Evolutionary conservation across 2,329 filamentous ascomycete genomes (phyloP), one percentile per base, ranked within the genome.

Genomic region (Fusarium anthophilum): DNA sequence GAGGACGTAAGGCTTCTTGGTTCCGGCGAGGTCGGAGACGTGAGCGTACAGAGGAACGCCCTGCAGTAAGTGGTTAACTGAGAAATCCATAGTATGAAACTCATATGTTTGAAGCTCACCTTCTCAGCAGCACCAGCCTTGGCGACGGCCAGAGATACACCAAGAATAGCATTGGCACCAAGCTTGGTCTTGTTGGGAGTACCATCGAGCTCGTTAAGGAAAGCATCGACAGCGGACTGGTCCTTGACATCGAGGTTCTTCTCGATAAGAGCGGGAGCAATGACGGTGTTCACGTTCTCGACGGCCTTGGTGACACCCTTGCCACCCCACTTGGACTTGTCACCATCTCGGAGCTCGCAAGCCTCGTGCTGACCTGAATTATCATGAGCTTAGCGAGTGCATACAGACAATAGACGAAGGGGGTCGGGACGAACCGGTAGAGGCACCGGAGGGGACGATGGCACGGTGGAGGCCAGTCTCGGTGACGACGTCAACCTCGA

Each of bases 401-500:
- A 74, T 63, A 63, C 50, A 71, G 39, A 24, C 66, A 68, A 55
- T 65, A 69, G 50, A 72, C 61, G 70, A 63, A 63, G 69, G 70
- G 64, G 71, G 58, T 81, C 78, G 79, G 76, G 68, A 83, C 91
- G 82, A 84, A 95, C 93, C 95, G 81, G 95, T 98, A 80, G 96
- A 98, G 81, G 96, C 96, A 85, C 96, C 96, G 77, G 95, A 98
- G 81, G 96, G 96, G 75, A 98, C 96, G 84, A 98, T 98, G 84
- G 96, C 95, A 83, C 96, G 95, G 91, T 98, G 95, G 75, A 98
- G 92, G 82, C 96, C 96, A 80, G 93, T 97, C 88, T 97, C 94
- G 80, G 95, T 98, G 87, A 97, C 93, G 80, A 98, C 91, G 84
- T 98, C 96, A 81, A 98, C 96, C 90, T 98, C 96, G 82, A 98